A percentile compares a stretch with the other conserved stretches of the same genome.
Evolutionary conservation across 129 eudicot species (phyloP).

Genomic region (Lactuca saligna): DNA sequence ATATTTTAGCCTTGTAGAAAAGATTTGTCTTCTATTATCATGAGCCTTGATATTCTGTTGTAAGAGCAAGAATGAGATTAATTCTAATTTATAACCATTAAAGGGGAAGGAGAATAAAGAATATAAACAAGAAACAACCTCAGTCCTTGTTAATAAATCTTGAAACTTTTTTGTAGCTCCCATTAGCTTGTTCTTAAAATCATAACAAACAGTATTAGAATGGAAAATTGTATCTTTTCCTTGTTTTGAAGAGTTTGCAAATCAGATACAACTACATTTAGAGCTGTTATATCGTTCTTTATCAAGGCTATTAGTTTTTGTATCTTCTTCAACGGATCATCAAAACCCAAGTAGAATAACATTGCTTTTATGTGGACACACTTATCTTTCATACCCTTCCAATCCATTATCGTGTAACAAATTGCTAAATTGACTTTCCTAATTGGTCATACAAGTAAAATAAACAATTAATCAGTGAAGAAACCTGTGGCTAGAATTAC

Average conservation of each 20-base stretch:
- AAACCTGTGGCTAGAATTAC: too few relatives aligned
- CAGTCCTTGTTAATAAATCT: slow-evolving; percentile 69
- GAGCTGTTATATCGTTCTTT: slow-evolving; percentile 66
- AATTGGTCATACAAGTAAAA: too few relatives aligned
- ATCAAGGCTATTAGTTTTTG: slow-evolving; percentile 63
- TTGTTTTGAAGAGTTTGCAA: slow-evolving; percentile 59
- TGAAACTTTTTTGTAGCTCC: slow-evolving; percentile 69
- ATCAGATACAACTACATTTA: slow-evolving; percentile 64
- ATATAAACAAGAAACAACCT: slow-evolving; percentile 38
- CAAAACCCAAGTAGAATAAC: slow-evolving; percentile 24
- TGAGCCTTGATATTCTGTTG: slow-evolving; percentile 76
- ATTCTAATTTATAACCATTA: not conserved
- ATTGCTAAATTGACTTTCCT: too few relatives aligned
- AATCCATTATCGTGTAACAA: too few relatives aligned
- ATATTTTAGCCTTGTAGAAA: slow-evolving; percentile 41
- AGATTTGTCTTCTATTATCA: slow-evolving; percentile 68
- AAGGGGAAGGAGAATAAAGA: not conserved
- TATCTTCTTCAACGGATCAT: slow-evolving; percentile 79
- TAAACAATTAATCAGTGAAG: too few relatives aligned
- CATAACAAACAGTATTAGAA: slow-evolving; percentile 75
- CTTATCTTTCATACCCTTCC: too few relatives aligned
- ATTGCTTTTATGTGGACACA: too few relatives aligned
- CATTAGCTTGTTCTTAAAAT: slow-evolving; percentile 73
- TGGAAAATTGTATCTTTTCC: slow-evolving; percentile 67
- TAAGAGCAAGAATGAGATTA: slow-evolving; percentile 4